Evolutionary conservation across 2,329 filamentous ascomycete species (phyloP).

Genomic region (Aureobasidium vineae): DNA sequence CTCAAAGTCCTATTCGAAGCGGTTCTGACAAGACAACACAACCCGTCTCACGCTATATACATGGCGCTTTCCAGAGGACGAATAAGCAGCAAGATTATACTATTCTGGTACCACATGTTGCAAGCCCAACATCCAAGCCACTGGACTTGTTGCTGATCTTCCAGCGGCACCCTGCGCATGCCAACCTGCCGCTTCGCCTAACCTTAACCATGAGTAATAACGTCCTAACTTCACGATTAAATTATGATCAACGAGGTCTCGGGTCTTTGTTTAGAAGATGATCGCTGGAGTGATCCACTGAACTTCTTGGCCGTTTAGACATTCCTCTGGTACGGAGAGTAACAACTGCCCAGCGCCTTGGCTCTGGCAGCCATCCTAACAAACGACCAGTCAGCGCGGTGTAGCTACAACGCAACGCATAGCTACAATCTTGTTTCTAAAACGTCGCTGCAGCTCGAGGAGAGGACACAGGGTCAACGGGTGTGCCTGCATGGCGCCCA

Average conservation of each 20-base stretch:
- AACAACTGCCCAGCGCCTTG: slow-evolving; percentile 8
- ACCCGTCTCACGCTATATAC: slow-evolving; percentile 3
- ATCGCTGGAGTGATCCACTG: slow-evolving; percentile 4
- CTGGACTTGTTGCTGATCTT: slow-evolving; percentile 19
- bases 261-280: slow-evolving; percentile 9
- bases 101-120: slow-evolving; percentile 14
- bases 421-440: slow-evolving; percentile 8
- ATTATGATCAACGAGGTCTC: slow-evolving; percentile 16
- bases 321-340: slow-evolving; percentile 2
- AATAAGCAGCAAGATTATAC: slow-evolving; percentile 23
- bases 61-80: not conserved
- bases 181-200: slow-evolving; percentile 8
- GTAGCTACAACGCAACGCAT: slow-evolving; percentile 11
- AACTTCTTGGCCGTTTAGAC: not conserved
- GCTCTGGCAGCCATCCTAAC: not conserved
- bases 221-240: not conserved
- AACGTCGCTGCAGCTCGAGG: slow-evolving; percentile 1
- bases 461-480: slow-evolving; percentile 11
- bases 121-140: slow-evolving; percentile 20
- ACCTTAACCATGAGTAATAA: slow-evolving; percentile 6
- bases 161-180: slow-evolving; percentile 5
- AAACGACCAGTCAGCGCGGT: slow-evolving; percentile 4
- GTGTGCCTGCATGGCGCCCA: slow-evolving; percentile 21
- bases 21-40: not conserved
- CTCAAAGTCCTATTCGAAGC: not conserved